phyloP scores from a whole-genome alignment of 2,329 filamentous ascomycete species.

The Colletotrichum trifolii region DNA sequence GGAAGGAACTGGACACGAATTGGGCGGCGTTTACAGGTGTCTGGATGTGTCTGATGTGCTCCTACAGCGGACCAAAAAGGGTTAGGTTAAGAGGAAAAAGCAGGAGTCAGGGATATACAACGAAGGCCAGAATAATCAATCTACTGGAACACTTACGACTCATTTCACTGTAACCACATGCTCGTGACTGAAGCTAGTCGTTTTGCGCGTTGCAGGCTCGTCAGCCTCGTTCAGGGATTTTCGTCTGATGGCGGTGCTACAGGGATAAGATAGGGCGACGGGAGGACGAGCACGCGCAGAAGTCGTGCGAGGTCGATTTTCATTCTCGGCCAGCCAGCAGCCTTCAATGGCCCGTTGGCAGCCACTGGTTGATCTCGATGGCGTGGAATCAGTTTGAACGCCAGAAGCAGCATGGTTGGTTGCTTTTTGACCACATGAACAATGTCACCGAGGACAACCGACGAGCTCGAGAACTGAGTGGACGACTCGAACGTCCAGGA shows the following conservation, averaged over 20 bases:
- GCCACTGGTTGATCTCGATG: too few relatives aligned
- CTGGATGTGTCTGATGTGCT: not conserved
- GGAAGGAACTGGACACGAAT: not conserved
- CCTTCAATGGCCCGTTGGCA: too few relatives aligned
- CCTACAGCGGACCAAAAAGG: slow-evolving; percentile 1
- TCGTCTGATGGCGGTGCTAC: slow-evolving; percentile 21
- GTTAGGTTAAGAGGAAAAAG: slow-evolving; percentile 2
- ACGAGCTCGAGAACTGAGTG: too few relatives aligned
- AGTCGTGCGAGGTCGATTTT: too few relatives aligned
- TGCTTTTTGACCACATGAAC: too few relatives aligned
- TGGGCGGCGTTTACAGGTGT: slow-evolving; percentile 13
- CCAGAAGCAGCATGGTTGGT: too few relatives aligned
- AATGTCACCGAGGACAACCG: too few relatives aligned
- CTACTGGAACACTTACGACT: slow-evolving; percentile 21
- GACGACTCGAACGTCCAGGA: slow-evolving; percentile 1
- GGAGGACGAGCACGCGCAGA: not conserved
- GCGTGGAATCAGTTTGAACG: too few relatives aligned
- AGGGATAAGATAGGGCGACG: slow-evolving; percentile 1
- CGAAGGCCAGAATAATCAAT: slow-evolving; percentile 20
- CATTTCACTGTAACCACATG: slow-evolving; percentile 24
- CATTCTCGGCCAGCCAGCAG: too few relatives aligned
- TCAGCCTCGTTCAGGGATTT: slow-evolving; percentile 26
- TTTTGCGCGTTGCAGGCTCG: slow-evolving; percentile 1
- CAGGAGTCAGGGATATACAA: slow-evolving; percentile 12
- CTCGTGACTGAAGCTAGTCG: slow-evolving; percentile 11